Evolutionary conservation across 176 grass and related monocot genomes (phyloP).

Genomic region (Aegilops tauschii): DNA sequence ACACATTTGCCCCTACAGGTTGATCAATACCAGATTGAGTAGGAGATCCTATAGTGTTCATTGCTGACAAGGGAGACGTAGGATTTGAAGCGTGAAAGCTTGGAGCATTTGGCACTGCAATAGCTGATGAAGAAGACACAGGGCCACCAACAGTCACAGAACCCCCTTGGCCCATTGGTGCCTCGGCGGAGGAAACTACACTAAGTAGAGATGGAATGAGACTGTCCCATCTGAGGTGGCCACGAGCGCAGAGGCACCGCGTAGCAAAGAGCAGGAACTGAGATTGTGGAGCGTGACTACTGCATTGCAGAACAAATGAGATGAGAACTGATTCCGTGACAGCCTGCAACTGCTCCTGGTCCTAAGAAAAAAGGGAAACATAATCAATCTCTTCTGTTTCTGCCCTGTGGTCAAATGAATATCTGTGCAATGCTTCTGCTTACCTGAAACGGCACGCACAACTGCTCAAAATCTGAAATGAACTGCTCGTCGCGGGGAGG

Average conservation of each 20-base stretch:
- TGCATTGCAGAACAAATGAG: slow-evolving; percentile 79
- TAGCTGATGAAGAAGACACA: slow-evolving; percentile 45
- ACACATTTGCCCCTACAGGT: slow-evolving; percentile 60
- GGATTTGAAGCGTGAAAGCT: slow-evolving; percentile 78
- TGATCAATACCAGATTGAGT: slow-evolving; percentile 86
- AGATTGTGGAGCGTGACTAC: slow-evolving; percentile 78
- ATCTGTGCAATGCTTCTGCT: slow-evolving; percentile 22
- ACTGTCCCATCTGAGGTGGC: slow-evolving; percentile 85
- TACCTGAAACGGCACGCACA: slow-evolving; percentile 63
- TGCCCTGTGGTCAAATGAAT: slow-evolving; percentile 11
- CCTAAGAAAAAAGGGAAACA: slow-evolving; percentile 48
- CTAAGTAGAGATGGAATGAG: slow-evolving; percentile 83
- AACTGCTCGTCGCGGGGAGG: slow-evolving; percentile 88
- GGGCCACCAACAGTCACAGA: slow-evolving; percentile 28
- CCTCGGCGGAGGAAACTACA: slow-evolving; percentile 60
- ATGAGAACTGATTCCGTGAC: slow-evolving; percentile 87
- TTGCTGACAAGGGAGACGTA: slow-evolving; percentile 67
- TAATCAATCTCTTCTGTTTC: slow-evolving; percentile 17
- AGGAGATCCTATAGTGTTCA: slow-evolving; percentile 84
- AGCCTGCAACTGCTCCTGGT: slow-evolving; percentile 79
- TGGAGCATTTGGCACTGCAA: slow-evolving; percentile 41
- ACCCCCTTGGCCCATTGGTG: slow-evolving; percentile 43
- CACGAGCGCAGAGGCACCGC: slow-evolving; percentile 63
- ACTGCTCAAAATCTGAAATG: slow-evolving; percentile 81
- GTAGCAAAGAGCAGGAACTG: slow-evolving; percentile 96